Evolutionary conservation across 306 rosid genomes (phyloP).

Genomic region (Cicer arietinum): DNA sequence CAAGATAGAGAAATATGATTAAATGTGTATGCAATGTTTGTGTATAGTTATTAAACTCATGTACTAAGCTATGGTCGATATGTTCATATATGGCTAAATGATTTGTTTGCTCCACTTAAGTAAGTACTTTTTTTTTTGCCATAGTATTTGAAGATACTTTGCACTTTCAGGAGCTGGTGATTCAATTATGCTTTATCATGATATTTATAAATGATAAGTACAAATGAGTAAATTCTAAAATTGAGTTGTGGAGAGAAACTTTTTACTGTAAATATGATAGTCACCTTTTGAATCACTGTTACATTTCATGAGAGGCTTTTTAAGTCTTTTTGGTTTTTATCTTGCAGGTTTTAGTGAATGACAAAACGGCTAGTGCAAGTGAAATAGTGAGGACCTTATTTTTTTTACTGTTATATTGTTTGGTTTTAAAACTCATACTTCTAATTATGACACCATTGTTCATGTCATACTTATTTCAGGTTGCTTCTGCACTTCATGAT

Average conservation of each 20-base stretch:
- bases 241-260: constrained; percentile 6
- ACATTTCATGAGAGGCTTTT: constrained; percentile 40
- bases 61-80: too few relatives aligned
- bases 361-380: constrained; percentile 95
- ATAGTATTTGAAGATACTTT: background rate
- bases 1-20: too few relatives aligned
- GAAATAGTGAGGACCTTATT: constrained; percentile 82
- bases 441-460: constrained; percentile 6
- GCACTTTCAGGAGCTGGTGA: constrained; percentile 4
- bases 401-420: constrained; percentile 19
- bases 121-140: too few relatives aligned
- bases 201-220: background rate
- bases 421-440: constrained; percentile 40
- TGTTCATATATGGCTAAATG: too few relatives aligned
- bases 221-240: constrained; percentile 12
- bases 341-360: constrained; percentile 90
- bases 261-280: background rate
- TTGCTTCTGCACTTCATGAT: constrained; percentile 98
- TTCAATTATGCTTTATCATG: background rate
- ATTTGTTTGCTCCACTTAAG: too few relatives aligned
- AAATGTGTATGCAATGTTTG: too few relatives aligned
- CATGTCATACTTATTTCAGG: constrained; percentile 64
- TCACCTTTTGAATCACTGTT: constrained; percentile 20
- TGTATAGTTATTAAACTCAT: too few relatives aligned
- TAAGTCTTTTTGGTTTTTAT: constrained; percentile 39